These are phyloP conservation scores for Hericium coralloides DNA, from an alignment of 768 basidiomycete species.

Conservation along the genomic window DNA sequence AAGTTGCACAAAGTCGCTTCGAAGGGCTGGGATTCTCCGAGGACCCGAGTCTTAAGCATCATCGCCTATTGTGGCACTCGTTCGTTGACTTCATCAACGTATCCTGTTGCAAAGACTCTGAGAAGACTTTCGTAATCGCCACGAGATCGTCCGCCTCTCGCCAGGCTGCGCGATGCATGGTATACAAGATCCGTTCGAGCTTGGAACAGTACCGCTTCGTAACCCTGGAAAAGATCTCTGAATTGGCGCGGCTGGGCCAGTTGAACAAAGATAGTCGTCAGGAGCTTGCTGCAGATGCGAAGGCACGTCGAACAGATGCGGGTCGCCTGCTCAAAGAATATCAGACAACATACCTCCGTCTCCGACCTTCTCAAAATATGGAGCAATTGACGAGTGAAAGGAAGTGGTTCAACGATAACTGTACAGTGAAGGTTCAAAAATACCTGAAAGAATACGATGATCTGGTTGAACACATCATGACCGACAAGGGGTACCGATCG, in stretches of 20 bases:
- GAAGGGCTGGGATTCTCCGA: conserved; percentile 4
- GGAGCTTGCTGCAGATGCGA: background rate
- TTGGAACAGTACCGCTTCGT: conserved; percentile 21
- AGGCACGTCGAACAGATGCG: background rate
- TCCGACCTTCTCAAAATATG: background rate
- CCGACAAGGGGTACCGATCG: conserved; percentile 14
- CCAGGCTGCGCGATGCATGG: conserved; percentile 15
- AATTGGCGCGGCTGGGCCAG: background rate
- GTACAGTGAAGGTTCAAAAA: conserved; percentile 12
- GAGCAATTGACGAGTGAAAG: conserved; percentile 13
- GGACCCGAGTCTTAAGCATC: conserved; percentile 3
- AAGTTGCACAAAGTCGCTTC: conserved; percentile 21
- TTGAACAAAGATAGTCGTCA: background rate
- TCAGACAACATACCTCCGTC: background rate
- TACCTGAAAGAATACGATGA: conserved; percentile 15
- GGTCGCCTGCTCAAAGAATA: background rate
- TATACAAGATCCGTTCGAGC: conserved; percentile 17
- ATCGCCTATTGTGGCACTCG: conserved; percentile 14
- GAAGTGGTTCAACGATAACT: conserved; percentile 21
- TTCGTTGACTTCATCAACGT: conserved; percentile 17
- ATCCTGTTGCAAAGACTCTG: conserved; percentile 19
- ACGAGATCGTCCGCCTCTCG: conserved; percentile 20
- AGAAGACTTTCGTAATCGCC: conserved; percentile 18
- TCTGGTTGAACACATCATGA: conserved; percentile 12
- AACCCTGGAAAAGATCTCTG: conserved; percentile 7